Base-by-base conservation (phyloP, 225 moss, liverwort and hornwort species). In the Asterella californica region DNA sequence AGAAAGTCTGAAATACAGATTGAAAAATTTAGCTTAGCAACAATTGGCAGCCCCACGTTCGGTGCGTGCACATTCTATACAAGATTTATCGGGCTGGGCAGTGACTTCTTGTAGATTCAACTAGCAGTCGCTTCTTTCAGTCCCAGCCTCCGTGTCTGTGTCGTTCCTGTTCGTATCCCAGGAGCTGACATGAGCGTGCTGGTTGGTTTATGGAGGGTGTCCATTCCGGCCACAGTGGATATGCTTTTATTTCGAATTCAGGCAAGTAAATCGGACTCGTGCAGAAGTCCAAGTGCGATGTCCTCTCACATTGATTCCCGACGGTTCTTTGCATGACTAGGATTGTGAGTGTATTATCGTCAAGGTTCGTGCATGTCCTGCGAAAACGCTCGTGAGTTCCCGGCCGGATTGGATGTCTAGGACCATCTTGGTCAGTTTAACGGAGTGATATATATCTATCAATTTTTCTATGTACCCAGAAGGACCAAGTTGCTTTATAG, bases 11-110 rank as follows among this genome's bases (percentile, higher is more conserved):
- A 24, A 29, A 34, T 61, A 59, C 69, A 50, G 61, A 62, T 27
- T 4, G 72, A 66, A 76, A 27, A 76, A 79, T 79, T 36, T 79
- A 76, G 75, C 55, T 38, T 70, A 79, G 78, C 27, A 36, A 50
- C 25, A 62, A 74, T 61, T 42, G 46, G 79, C 79, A 48, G 54
- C 63, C 49, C 55, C 25, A 38, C 42, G 75, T 59, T 6, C 6
- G 59, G 59, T 17, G 59, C 15, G 57, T 76, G 54, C 24, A 32
- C 52, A 52, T 11, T 17, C 37, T 33, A 55, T 17, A 34, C 18
- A 69, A 69, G 36, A 42, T 17, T 34, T 19, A 49, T 75, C 33
- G 0, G 55, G 9, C 55, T 48, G 0, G 21, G 54, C 75, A 15
- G 55, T 42, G 29, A 57, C 24, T 34, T 6, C 36, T 32, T 53